These are phyloP conservation scores for Geopyxis carbonaria DNA, from an alignment of 495 filamentous ascomycete species.

Conservation along the genomic window DNA sequence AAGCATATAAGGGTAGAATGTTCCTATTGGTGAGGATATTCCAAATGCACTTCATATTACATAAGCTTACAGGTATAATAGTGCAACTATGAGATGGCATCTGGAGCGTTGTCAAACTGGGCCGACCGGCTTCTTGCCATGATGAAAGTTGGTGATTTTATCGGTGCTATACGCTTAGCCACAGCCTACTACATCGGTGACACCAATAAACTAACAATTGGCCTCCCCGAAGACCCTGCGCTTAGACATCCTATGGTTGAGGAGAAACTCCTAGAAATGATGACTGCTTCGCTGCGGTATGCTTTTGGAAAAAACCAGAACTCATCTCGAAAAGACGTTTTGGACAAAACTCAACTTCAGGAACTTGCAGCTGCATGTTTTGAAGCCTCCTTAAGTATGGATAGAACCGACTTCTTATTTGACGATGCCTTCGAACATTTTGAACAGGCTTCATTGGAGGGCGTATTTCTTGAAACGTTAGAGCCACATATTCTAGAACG, in stretches of 20 bases:
- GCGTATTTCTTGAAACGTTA: constrained; percentile 68
- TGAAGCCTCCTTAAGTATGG: constrained; percentile 58
- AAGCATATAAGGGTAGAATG: constrained; percentile 80
- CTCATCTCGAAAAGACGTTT: constrained; percentile 29
- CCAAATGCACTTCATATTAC: not conserved
- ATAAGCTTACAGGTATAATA: constrained; percentile 24
- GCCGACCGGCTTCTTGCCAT: constrained; percentile 89
- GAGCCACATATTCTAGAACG: constrained; percentile 72
- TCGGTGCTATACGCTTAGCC: constrained; percentile 74
- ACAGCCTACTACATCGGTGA: constrained; percentile 82
- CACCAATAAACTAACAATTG: constrained; percentile 78
- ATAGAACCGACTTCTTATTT: constrained; percentile 66
- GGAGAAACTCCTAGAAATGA: constrained; percentile 84
- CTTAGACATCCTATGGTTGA: constrained; percentile 65
- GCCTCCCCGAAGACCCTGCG: constrained; percentile 68
- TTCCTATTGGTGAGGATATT: constrained; percentile 45
- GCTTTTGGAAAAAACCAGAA: constrained; percentile 47
- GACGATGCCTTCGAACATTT: constrained; percentile 81
- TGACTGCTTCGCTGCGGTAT: constrained; percentile 81
- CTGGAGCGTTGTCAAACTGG: constrained; percentile 91
- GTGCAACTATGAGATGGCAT: constrained; percentile 71
- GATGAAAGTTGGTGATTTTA: constrained; percentile 89
- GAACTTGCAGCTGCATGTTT: constrained; percentile 74
- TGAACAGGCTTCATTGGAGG: constrained; percentile 53
- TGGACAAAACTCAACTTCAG: constrained; percentile 42